These are phyloP conservation scores for Discostella pseudostelligera DNA, from an alignment of 108 stramenopile species.

Conservation along the genomic window DNA sequence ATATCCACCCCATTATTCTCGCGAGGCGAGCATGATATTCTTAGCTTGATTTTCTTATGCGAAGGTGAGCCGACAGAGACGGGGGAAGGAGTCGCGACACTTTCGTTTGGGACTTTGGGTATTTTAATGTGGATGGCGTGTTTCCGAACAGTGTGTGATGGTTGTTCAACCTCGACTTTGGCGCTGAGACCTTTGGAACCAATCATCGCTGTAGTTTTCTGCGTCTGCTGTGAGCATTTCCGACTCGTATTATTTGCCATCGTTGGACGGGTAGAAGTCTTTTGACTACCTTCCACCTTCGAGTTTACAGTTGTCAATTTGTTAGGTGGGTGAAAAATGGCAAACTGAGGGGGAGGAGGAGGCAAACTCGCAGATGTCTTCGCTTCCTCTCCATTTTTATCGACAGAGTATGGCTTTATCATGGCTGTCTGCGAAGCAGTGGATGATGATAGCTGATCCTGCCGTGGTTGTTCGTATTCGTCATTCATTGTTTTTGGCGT, in stretches of 20 bases:
- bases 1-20: slow-evolving; percentile 3
- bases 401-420: background rate
- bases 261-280: background rate
- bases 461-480: background rate
- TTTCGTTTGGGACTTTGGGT: slow-evolving; percentile 19
- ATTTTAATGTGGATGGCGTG: slow-evolving; percentile 31
- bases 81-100: background rate
- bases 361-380: background rate
- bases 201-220: background rate
- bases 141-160: background rate
- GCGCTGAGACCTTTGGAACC: background rate
- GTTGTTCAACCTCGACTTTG: background rate
- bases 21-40: slow-evolving; percentile 21
- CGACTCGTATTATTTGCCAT: background rate
- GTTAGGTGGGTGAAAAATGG: slow-evolving; percentile 3
- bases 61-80: background rate
- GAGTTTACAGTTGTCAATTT: background rate
- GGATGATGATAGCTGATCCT: background rate
- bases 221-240: too few species aligned
- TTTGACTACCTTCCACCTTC: background rate
- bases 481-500: background rate
- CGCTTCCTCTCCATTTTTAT: background rate
- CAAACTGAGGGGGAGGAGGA: background rate
- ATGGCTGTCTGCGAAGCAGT: background rate
- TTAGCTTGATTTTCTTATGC: slow-evolving; percentile 27